A percentile compares a stretch with the other conserved stretches of the same genome.
phyloP scores from a whole-genome alignment of 371 early-diverging fungal genomes.

The Parasitella parasitica region DNA sequence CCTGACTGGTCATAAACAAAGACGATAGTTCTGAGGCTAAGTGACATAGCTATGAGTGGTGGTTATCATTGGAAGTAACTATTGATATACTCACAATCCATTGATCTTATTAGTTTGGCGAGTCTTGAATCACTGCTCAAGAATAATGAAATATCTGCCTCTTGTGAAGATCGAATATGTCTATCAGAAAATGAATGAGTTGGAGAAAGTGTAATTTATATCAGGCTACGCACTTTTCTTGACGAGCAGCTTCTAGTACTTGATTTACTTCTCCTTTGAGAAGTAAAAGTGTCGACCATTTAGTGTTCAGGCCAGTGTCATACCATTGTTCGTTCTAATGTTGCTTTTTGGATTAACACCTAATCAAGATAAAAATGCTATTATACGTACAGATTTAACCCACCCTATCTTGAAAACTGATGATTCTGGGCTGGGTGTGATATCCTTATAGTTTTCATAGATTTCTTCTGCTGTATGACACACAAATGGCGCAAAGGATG shows the following conservation, averaged over 20 bases:
- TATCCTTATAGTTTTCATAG: slow-evolving; percentile 60
- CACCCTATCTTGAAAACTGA: slow-evolving; percentile 68
- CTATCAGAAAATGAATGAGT: slow-evolving; percentile 15
- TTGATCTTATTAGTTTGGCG: slow-evolving; percentile 20
- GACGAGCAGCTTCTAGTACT: slow-evolving; percentile 66
- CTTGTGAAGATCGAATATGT: slow-evolving; percentile 56
- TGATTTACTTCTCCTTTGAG: slow-evolving; percentile 66
- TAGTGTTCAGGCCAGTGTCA: slow-evolving; percentile 42
- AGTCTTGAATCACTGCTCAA: slow-evolving; percentile 17
- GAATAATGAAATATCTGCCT: slow-evolving; percentile 50
- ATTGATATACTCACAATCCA: slow-evolving; percentile 23
- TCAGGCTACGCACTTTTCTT: slow-evolving; percentile 50
- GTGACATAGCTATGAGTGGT: not conserved
- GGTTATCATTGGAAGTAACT: not conserved
- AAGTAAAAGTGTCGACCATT: slow-evolving; percentile 58
- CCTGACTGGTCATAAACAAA: slow-evolving; percentile 55
- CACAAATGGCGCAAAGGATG: slow-evolving; percentile 67
- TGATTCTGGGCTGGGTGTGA: slow-evolving; percentile 45
- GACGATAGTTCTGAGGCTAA: slow-evolving; percentile 36
- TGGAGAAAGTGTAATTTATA: not conserved
- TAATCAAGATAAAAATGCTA: not conserved
- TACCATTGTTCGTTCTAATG: slow-evolving; percentile 54
- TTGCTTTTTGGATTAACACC: not conserved
- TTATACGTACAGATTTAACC: slow-evolving; percentile 45
- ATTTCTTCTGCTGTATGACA: slow-evolving; percentile 82